Base-by-base conservation (phyloP, 1,284 basidiomycete species). In the Apiotrichum gamsii region DNA sequence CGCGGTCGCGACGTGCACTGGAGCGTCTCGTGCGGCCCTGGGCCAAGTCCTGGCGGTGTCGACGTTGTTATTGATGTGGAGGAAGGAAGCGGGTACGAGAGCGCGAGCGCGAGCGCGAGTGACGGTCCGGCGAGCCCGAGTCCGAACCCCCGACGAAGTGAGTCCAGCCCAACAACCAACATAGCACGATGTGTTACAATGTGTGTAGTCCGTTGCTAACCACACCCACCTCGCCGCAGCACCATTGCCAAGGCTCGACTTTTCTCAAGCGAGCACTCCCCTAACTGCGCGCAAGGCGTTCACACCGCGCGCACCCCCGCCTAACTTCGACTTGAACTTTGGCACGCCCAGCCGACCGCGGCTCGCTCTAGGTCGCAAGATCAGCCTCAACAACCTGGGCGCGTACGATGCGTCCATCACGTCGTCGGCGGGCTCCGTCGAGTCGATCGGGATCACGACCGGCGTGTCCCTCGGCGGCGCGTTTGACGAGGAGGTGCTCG, bases 191-290 rank as follows among this genome's bases (percentile, higher is more conserved):
- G n/a, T n/a, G n/a, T n/a, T n/a, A 38, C 24, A n/a, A 18, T 6
- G 25, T 19, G 5, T n/a, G 14, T 24, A n/a, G n/a, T n/a, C n/a
- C n/a, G n/a, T n/a, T n/a, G n/a, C n/a, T n/a, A 37, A 11, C 11
- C 23, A 20, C 9, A 20, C 14, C 35, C 23, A 4, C 11, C 25
- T 6, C 5, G 20, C 11, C 5, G 19, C 37, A 31, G 29, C n/a
- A 28, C 11, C 40, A n/a, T 36, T 45, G 4, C 46, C 39, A 8
- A 43, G 44, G 3, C 43, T 53, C n/a, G 47, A 53, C 37, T 53
- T 53, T 19, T 42, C 39, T 2, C 39, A 37, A 0, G 31, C 36
- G 4, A 18, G 39, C 13, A 46, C 51, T 2, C 51, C 51, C 0
- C 28, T 49, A 10, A 35, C 39, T 8, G 35, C 47, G 11, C 47